phyloP scores from a whole-genome alignment of 108 stramenopile species.

The Pseudonitzschia delicatissima region DNA sequence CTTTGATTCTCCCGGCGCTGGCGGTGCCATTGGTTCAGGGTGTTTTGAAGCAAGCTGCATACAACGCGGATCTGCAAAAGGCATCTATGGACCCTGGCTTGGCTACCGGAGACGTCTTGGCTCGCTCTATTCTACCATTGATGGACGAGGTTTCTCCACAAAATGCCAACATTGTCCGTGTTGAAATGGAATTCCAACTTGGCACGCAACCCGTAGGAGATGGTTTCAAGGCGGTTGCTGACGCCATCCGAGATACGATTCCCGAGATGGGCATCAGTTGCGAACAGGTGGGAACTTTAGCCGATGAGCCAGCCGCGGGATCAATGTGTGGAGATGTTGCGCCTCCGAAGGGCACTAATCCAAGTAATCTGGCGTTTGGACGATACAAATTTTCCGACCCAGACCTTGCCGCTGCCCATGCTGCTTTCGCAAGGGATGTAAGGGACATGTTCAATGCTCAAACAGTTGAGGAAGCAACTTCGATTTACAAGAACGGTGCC shows the following conservation, averaged over 20 bases:
- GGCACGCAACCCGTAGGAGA: conserved; percentile 26
- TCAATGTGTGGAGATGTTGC: conserved; percentile 23
- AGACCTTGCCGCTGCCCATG: conserved; percentile 20
- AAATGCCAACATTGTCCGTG: conserved; percentile 21
- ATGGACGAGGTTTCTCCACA: conserved; percentile 14
- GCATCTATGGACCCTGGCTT: conserved; percentile 25
- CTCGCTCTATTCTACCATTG: conserved; percentile 36
- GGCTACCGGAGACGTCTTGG: conserved; percentile 30
- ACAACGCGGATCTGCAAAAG: conserved; percentile 16
- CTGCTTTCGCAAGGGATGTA: conserved; percentile 40
- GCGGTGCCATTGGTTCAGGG: conserved; percentile 50
- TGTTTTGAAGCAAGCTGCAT: conserved; percentile 36
- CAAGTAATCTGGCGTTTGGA: conserved; percentile 28
- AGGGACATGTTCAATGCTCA: conserved; percentile 37
- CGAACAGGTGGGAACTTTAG: conserved; percentile 26
- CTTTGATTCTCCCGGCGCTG: conserved; percentile 24
- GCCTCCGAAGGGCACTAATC: neutral
- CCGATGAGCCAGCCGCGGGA: conserved; percentile 13
- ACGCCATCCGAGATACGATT: conserved; percentile 33
- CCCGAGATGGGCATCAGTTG: conserved; percentile 29
- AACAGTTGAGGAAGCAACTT: conserved; percentile 25
- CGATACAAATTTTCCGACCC: conserved; percentile 34
- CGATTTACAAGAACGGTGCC: conserved; percentile 47
- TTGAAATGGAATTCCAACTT: conserved; percentile 30
- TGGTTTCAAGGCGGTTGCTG: conserved; percentile 28